phyloP scores from a whole-genome alignment of 1,284 basidiomycete genomes.

The Athelia sp. region DNA sequence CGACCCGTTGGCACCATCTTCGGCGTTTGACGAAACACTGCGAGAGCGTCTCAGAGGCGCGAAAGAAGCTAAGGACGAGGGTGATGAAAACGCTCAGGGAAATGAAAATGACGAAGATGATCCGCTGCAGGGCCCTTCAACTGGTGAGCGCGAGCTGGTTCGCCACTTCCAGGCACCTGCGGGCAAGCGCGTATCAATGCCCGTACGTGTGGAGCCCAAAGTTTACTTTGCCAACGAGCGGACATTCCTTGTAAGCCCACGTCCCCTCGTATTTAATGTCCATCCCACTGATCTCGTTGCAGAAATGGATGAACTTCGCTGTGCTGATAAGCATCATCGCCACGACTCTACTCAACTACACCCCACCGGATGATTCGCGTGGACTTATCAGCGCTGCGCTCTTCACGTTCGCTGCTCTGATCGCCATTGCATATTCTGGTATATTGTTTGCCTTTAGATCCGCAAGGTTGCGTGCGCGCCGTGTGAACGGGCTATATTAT shows the following conservation, averaged over 20 bases:
- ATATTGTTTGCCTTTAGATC: constrained; percentile 88
- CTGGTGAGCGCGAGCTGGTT: constrained; percentile 57
- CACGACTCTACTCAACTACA: constrained; percentile 88
- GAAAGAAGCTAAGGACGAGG: constrained; percentile 21
- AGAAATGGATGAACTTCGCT: constrained; percentile 94
- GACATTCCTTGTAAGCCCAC: constrained; percentile 70
- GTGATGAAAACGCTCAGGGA: constrained; percentile 25
- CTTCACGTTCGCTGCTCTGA: constrained; percentile 88
- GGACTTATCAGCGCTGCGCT: constrained; percentile 82
- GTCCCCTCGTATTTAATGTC: constrained; percentile 8
- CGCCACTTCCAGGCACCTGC: constrained; percentile 77
- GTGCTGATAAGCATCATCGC: constrained; percentile 89
- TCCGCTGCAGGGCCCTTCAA: constrained; percentile 22
- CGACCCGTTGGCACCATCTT: constrained; percentile 79
- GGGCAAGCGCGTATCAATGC: constrained; percentile 90
- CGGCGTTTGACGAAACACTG: constrained; percentile 77
- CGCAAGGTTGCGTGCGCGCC: constrained; percentile 65
- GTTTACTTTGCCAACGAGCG: constrained; percentile 96
- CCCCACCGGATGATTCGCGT: constrained; percentile 65
- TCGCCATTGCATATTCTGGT: constrained; percentile 86
- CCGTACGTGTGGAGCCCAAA: constrained; percentile 95
- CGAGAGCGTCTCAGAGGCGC: constrained; percentile 51
- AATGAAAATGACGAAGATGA: constrained; percentile 30
- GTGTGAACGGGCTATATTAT: constrained; percentile 82
- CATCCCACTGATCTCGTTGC: constrained; percentile 9